Conservation (phyloP, 768 basidiomycete genomes). For the Russula sp. region DNA sequence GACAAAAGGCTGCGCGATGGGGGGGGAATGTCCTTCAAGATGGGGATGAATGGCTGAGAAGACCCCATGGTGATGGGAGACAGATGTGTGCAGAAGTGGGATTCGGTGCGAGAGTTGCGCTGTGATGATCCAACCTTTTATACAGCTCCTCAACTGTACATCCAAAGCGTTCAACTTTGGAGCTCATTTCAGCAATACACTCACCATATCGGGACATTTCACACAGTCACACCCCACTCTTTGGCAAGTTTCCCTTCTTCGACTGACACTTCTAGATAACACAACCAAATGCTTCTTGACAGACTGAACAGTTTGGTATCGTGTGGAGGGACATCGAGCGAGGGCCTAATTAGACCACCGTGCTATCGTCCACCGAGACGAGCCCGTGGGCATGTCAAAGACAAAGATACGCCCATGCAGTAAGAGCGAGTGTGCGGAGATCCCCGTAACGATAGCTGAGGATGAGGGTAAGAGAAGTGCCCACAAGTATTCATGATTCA, state of each 20-base stretch:
- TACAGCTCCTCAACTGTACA: slow-evolving; percentile 18
- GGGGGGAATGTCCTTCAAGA: slow-evolving; percentile 23
- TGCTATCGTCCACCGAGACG: not conserved
- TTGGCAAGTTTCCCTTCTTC: slow-evolving; percentile 27
- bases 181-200: slow-evolving; percentile 19
- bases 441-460: not conserved
- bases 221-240: slow-evolving; percentile 25
- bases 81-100: slow-evolving; percentile 15
- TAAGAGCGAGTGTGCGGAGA: not conserved
- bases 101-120: slow-evolving; percentile 19
- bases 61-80: slow-evolving; percentile 20
- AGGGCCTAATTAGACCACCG: not conserved
- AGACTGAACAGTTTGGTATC: slow-evolving; percentile 15
- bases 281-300: slow-evolving; percentile 20
- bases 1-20: slow-evolving; percentile 31
- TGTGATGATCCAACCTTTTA: slow-evolving; percentile 27
- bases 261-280: slow-evolving; percentile 28
- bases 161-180: slow-evolving; percentile 15
- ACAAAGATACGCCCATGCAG: not conserved
- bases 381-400: not conserved
- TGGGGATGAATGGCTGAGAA: slow-evolving; percentile 29
- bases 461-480: not conserved
- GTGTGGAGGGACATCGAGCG: not conserved
- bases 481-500: slow-evolving; percentile 19
- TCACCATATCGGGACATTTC: slow-evolving; percentile 26